Percentiles rank a stretch among this genome's conserved stretches.
Conservation (phyloP, 495 filamentous ascomycete genomes). For the Penicillium manginii region DNA sequence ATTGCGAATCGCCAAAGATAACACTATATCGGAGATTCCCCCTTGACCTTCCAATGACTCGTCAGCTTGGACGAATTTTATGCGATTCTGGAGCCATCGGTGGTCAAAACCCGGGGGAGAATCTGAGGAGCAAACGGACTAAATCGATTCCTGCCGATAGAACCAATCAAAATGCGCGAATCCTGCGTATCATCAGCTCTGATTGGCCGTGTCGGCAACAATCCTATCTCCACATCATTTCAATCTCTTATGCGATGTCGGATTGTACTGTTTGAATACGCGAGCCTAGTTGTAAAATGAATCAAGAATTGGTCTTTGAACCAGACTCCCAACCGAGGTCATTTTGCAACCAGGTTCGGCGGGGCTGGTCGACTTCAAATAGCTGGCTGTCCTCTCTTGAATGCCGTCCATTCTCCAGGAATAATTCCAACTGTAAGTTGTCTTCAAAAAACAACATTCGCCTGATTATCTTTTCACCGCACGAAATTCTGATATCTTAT, state of each 20-base stretch:
- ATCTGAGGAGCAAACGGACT: background rate
- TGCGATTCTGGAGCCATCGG: background rate
- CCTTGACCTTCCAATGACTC: background rate
- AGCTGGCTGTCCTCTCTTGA: background rate
- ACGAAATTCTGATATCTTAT: background rate
- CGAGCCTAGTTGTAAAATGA: background rate
- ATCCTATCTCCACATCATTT: background rate
- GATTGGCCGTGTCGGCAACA: slow-evolving; percentile 12
- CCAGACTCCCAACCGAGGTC: background rate
- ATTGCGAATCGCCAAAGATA: background rate
- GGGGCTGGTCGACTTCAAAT: background rate
- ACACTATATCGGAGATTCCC: background rate
- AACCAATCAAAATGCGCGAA: slow-evolving; percentile 6
- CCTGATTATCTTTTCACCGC: too few species aligned
- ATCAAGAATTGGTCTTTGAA: background rate
- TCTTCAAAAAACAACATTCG: background rate
- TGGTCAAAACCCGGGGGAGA: slow-evolving; percentile 12
- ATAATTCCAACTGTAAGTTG: background rate
- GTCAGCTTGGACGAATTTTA: background rate
- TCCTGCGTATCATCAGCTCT: background rate
- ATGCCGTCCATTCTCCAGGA: background rate
- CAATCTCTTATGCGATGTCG: background rate
- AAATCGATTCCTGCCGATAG: slow-evolving; percentile 10
- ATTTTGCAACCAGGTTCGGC: background rate
- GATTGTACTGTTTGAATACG: background rate